Base-by-base conservation (phyloP, 2,329 filamentous ascomycete species). In the Penicillium vulpinum region DNA sequence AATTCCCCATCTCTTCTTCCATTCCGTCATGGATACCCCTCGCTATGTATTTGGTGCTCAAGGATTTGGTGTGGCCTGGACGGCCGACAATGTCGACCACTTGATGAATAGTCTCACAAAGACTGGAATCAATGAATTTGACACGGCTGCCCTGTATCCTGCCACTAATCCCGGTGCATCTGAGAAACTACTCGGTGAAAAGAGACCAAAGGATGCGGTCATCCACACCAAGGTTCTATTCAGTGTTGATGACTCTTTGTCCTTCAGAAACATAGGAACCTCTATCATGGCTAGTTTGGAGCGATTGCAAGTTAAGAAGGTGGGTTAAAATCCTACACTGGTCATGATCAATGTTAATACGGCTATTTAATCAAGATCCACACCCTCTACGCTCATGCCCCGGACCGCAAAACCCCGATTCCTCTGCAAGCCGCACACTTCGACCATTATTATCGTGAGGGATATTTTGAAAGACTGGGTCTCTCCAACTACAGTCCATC, bases 401-500 rank as follows among this genome's bases (percentile, higher is more conserved):
- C 51, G 4, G 51, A 54, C n/a, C 51, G 51, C 22, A 40, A 39
- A 16, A 41, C 36, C 21, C 51, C 51, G 3, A 54, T 54, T 10
- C 24, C 51, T 2, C 43, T 49, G 8, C 51, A 54, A 28, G 51
- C 51, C 4, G 45, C 36, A 22, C 15, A 54, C 28, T 54, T 54
- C n/a, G 51, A 50, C 21, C 36, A 50, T 11, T 54, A 40, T 28
- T 35, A 54, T 21, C 44, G 43, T 16, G 1, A 26, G 7, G 51
- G 51, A 2, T 31, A 24, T 3, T 54, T 54, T 16, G 26, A 54
- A 7, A 31, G 13, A 4, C n/a, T 54, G 15, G 51, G 51, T 9
- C 28, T 54, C 5, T 54, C 51, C 16, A 54, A 54, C 28, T 54
- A 54, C 44, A 54, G 31, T 29, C 51, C 51, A 3, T 38, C 43